Base-by-base conservation (phyloP, 2,329 filamentous ascomycete genomes). In the Fusarium sororula region DNA sequence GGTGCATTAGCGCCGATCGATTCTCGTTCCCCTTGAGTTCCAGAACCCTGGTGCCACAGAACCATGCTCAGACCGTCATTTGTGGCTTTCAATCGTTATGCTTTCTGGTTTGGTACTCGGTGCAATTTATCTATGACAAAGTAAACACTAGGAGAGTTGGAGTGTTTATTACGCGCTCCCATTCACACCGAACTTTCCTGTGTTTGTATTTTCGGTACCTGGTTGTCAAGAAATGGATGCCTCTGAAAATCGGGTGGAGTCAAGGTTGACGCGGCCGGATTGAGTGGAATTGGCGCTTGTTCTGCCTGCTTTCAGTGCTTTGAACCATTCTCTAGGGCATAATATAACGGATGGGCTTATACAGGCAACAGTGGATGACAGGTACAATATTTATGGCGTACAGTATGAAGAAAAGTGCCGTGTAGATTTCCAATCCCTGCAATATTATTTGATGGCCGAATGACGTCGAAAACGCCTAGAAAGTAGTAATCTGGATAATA, bases 1-100 rank as follows among this genome's bases (percentile, higher is more conserved):
- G 51, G 67, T 78, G 80, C 80, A 81, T 82, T 82, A 82, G 81
- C 80, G 81, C 67, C 80, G 80, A 81, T 81, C 79, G 65, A 71
- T 68, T 66, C 59, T 63, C 58, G 54, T 68, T 72, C 64, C 68
- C 74, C 60, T 59, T 37, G 41, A 73, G 64, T 77, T 77, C 73
- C 76, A 79, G 78, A 79, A 78, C 47, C 45, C 38, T 26, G 68
- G 68, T 66, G 62, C 48, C 57, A 69, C 54, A 42, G 30, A 54
- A 59, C 38, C 50, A 64, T 64, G 68, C 48, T 35, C 24, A 44
- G 41, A 57, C n/a, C 54, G 55, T 47, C 37, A 72, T 41, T 30
- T 44, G 35, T 63, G 53, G 41, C 45, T 55, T 64, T 50, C 17
- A 47, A 39, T 42, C 38, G 20, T 42, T 44, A 56, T 24, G 42